Evolutionary conservation across 2,329 filamentous ascomycete species (phyloP).

Genomic region (Scorias spongiosa): DNA sequence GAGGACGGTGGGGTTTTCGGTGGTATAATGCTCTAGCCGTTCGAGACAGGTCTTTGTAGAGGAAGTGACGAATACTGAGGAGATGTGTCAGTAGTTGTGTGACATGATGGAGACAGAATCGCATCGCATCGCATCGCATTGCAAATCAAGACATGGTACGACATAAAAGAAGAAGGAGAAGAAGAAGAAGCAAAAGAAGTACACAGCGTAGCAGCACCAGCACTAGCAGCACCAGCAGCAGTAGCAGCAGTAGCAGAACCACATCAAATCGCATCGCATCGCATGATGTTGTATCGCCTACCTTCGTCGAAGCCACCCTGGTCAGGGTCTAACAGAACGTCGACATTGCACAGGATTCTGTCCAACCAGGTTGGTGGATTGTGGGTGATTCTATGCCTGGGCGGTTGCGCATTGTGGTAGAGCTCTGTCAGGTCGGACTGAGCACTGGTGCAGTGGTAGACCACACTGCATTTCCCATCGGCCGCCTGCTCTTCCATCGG

Average conservation of each 20-base stretch:
- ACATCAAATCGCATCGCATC: background rate
- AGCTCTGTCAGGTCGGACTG: constrained; percentile 11
- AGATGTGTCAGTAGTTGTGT: too few species aligned
- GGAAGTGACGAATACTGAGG: constrained; percentile 17
- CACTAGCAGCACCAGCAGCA: too few species aligned
- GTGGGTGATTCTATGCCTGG: constrained; percentile 3
- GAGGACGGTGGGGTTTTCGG: constrained; percentile 11
- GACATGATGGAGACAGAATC: too few species aligned
- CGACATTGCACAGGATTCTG: constrained; percentile 14
- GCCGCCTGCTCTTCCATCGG: background rate
- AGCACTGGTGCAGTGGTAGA: constrained; percentile 17
- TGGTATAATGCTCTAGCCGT: constrained; percentile 12
- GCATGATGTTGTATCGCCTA: constrained; percentile 4
- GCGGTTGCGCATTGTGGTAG: constrained; percentile 9
- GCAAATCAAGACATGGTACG: too few species aligned
- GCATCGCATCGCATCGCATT: too few species aligned
- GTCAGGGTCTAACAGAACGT: constrained; percentile 16
- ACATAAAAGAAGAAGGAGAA: too few species aligned
- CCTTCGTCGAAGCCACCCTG: constrained; percentile 18
- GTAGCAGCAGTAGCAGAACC: too few species aligned
- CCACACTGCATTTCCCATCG: constrained; percentile 12
- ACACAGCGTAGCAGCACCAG: too few species aligned
- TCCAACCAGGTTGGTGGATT: constrained; percentile 4
- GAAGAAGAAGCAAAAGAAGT: too few species aligned
- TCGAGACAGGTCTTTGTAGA: constrained; percentile 11